Evolutionary conservation across 306 rosid species (phyloP), one percentile per base, ranked within the genome.

Genomic region (Geum urbanum): DNA sequence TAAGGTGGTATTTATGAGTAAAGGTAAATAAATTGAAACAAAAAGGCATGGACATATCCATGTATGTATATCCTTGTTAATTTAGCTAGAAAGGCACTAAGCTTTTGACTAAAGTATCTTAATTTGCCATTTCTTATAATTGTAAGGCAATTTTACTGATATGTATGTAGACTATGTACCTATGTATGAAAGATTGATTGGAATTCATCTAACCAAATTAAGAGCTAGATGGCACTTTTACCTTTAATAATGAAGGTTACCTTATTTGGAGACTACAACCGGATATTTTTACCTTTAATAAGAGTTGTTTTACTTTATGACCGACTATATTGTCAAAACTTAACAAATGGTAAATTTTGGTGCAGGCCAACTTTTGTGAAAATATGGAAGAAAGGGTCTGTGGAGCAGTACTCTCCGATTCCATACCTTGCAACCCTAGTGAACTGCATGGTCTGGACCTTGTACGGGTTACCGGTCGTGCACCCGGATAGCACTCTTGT

Each of bases 391-490:
- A 91, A 86, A 63, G 63, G 77, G 20, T 84, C 96, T 1, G 97
- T 95, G 78, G 95, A 84, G 70, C 95, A 86, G 41, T 95, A 78
- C 72, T 95, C 99, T 3, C 70, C 96, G 10, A 65, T 76, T 8
- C 99, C 99, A 20, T 95, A 91, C 70, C 86, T 95, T 6, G 99
- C 97, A 0, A 82, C 96, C 19, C 77, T 95, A 0, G 49, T 78
- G n/a, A 95, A 95, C 76, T 95, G 99, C 87, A 71, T 89, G 89
- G 83, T 83, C 0, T 95, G 99, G 97, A 82, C 89, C 10, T 65
- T 95, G 1, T 95, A 91, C 60, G 99, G 97, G 0, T 68, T 95
- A 6, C 99, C 99, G 3, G 72, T 88, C 74, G 91, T 91, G 53
- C 85, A 83, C 66, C 95, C 99, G 0, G 39, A 85, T 12, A 95